Percentiles rank a stretch among this genome's conserved stretches.
These are phyloP conservation scores for Gentiana dahurica DNA, from an alignment of 257 asterid genomes.

Conservation along the genomic window DNA sequence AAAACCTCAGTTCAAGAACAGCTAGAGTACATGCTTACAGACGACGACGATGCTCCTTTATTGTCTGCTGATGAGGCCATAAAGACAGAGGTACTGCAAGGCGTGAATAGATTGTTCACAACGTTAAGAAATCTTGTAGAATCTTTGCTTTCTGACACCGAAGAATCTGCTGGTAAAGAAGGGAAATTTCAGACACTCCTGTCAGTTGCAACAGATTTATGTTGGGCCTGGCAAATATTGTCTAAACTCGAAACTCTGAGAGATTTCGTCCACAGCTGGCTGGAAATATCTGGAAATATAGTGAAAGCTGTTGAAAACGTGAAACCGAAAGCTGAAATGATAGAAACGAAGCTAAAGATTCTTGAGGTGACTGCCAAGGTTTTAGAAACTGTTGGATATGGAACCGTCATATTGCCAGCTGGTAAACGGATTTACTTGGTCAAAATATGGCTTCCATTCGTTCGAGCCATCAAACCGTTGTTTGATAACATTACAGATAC, in stretches of 20 bases:
- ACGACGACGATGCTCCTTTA: constrained; percentile 82
- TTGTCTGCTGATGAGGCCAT: constrained; percentile 40
- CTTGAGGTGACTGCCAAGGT: constrained; percentile 56
- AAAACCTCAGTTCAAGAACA: constrained; percentile 82
- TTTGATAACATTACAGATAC: constrained; percentile 23
- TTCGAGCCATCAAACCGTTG: constrained; percentile 36
- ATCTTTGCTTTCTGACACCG: constrained; percentile 29
- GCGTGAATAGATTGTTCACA: constrained; percentile 28
- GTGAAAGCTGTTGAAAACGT: constrained; percentile 30
- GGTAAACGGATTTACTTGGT: constrained; percentile 40
- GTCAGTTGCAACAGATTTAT: constrained; percentile 40
- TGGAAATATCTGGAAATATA: constrained; percentile 41
- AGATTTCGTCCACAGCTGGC: constrained; percentile 52
- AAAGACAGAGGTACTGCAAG: constrained; percentile 39
- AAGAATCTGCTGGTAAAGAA: constrained; percentile 23
- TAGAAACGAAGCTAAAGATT: constrained; percentile 34
- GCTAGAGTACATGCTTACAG: constrained; percentile 81
- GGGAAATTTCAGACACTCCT: constrained; percentile 28
- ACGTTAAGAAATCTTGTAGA: constrained; percentile 41
- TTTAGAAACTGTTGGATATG: constrained; percentile 53
- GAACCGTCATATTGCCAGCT: constrained; percentile 43
- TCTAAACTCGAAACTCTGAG: constrained; percentile 46
- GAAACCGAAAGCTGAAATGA: constrained; percentile 12
- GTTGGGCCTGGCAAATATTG: constrained; percentile 66
- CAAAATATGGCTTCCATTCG: constrained; percentile 64